Evolutionary conservation across 257 asterid species (phyloP), one percentile per base, ranked within the genome.

Genomic region (Verbena officinalis): DNA sequence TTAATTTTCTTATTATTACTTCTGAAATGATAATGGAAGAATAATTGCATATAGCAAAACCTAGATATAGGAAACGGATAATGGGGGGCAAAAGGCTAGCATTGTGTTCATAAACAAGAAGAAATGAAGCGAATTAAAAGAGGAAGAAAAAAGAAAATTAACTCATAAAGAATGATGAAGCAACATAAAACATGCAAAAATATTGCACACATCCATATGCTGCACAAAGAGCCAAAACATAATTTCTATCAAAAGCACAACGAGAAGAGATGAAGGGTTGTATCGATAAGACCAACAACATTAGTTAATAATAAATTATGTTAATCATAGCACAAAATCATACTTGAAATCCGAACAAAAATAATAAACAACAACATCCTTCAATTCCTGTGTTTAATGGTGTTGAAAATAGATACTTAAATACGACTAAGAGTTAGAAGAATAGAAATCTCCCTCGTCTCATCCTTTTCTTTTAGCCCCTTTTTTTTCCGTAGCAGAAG

Each of bases 271-370:
- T 42, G 33, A 36, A 36, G 40, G 40, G 40, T 9, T 36, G 34
- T 70, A 19, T 59, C 21, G 73, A 64, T 16, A 62, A 45, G 57
- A 68, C 27, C 70, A 67, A 68, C 21, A 66, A 13, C 39, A 19
- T 17, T 36, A 51, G 49, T 22, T 44, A n/a, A 19, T 14, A 38
- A 17, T 11, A 38, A 27, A 30, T 51, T 11, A 44, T 17, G 19
- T 21, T 38, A 42, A 9, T 27, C 40, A 33, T 53, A 71, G 52
- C 68, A 74, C 64, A 65, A 50, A 56, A 50, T 68, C 71, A 68
- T 64, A 64, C 52, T 75, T 19, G 65, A 65, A 71, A 75, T 65
- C 70, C 65, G 49, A 68, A 63, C 51, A 46, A 52, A 57, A 55
- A 31, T 12, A 62, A 16, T 31, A 38, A 63, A 24, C 33, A 69